These are phyloP conservation scores for Pseudomonodictys pantanalensis DNA, from an alignment of 495 filamentous ascomycete species.

Conservation along the genomic window DNA sequence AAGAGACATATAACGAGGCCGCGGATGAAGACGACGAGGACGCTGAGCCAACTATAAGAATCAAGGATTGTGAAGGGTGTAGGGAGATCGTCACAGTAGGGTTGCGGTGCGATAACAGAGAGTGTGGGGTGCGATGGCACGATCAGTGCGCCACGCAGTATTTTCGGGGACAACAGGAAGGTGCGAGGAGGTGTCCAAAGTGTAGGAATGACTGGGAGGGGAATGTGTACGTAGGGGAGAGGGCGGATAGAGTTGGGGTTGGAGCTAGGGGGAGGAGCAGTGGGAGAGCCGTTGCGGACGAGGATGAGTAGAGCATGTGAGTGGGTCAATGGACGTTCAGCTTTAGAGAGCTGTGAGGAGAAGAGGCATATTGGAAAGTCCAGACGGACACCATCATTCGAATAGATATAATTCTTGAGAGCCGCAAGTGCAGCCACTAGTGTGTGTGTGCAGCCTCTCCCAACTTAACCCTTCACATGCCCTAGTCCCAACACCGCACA, in stretches of 20 bases:
- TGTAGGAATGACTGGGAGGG: constrained; percentile 74
- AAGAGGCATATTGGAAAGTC: too few relatives aligned
- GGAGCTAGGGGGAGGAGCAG: neutral
- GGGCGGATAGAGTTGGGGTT: constrained; percentile 52
- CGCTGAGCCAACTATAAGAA: constrained; percentile 51
- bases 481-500: too few relatives aligned
- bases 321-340: too few relatives aligned
- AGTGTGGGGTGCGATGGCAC: constrained; percentile 35
- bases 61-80: constrained; percentile 88
- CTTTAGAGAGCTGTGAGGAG: too few relatives aligned
- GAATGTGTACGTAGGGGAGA: constrained; percentile 75
- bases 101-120: constrained; percentile 38
- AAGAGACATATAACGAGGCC: constrained; percentile 76
- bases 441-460: too few relatives aligned
- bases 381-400: too few relatives aligned
- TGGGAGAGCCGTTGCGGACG: neutral
- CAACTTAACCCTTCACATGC: too few relatives aligned
- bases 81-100: constrained; percentile 80
- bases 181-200: constrained; percentile 57
- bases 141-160: constrained; percentile 6
- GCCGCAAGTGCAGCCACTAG: too few relatives aligned
- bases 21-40: constrained; percentile 53
- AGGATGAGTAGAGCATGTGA: too few relatives aligned
- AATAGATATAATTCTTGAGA: too few relatives aligned
- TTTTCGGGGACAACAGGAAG: constrained; percentile 1